Conservation (phyloP, 768 basidiomycete genomes). For the Leccinum imitatum region DNA sequence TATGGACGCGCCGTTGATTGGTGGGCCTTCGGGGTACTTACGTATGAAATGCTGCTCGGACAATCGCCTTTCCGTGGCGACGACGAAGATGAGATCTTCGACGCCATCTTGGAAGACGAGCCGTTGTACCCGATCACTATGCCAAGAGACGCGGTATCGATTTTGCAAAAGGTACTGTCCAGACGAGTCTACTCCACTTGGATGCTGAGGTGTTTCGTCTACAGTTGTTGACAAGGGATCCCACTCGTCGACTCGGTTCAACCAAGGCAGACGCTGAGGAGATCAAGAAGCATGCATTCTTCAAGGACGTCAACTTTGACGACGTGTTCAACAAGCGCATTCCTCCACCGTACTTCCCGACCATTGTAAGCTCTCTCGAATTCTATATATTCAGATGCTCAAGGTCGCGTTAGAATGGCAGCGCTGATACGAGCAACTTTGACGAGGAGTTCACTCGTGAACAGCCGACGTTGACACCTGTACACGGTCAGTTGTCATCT, state of each 20-base stretch:
- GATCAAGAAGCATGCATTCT: constrained; percentile 97
- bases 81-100: constrained; percentile 99
- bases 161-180: constrained; percentile 79
- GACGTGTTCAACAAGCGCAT: constrained; percentile 97
- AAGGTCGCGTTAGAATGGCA: constrained; percentile 58
- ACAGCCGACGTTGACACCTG: constrained; percentile 95
- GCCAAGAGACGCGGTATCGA: constrained; percentile 95
- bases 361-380: constrained; percentile 63
- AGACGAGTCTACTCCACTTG: background rate
- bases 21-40: constrained; percentile 99
- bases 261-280: constrained; percentile 93
- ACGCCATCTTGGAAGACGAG: constrained; percentile 98
- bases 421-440: constrained; percentile 89
- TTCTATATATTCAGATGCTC: constrained; percentile 5
- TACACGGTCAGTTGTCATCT: constrained; percentile 87
- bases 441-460: constrained; percentile 97
- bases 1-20: constrained; percentile 99
- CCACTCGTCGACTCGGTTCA: constrained; percentile 85
- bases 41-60: constrained; percentile 97
- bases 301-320: constrained; percentile 97
- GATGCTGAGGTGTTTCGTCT: constrained; percentile 8
- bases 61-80: constrained; percentile 99
- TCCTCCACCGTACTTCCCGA: constrained; percentile 96
- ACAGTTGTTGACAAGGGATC: constrained; percentile 95
- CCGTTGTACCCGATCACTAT: constrained; percentile 98